Evolutionary conservation across 2,329 filamentous ascomycete species (phyloP), one percentile per base, ranked within the genome.

Genomic region (Lanzia echinophila): DNA sequence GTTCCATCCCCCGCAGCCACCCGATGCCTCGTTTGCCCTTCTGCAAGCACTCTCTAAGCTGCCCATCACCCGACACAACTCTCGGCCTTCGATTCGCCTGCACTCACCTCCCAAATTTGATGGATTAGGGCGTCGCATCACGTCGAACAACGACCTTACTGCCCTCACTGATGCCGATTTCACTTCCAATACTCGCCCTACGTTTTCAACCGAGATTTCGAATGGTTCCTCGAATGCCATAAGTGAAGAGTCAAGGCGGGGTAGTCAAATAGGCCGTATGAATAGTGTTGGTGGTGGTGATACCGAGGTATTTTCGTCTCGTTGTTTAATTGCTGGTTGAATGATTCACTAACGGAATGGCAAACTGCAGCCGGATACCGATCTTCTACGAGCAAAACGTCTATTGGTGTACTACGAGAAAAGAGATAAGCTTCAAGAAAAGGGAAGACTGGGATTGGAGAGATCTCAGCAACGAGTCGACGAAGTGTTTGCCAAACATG

Each of bases 401-500:
- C 17, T 54, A 36, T 10, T 54, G 32, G 11, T 8, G 7, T 54
- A 54, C 22, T 50, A 50, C 13, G 32, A 50, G n/a, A 34, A 50
- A 19, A 39, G 45, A 24, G 45, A 54, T 41, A 43, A n/a, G 20
- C 32, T 54, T 10, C 28, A 12, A 19, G 19, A 54, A 12, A 15
- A n/a, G 20, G 19, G 36, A 12, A 15, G 15, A 6, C 17, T 11
- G 13, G 46, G 38, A 32, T n/a, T 49, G 13, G 31, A 8, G 10
- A n/a, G 31, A 22, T 34, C 45, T 12, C 51, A 54, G 38, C 34
- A 50, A 17, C 33, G 46, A n/a, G 51, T 54, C 6, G 22, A 44
- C 36, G n/a, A 24, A 36, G 51, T 47, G 20, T 20, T 44, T 22
- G 20, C 42, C 7, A 44, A 28, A 15, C 19, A 28, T 19, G 15